Base-by-base conservation (phyloP, 1,284 basidiomycete genomes). In the Moesziomyces parantarcticus region DNA sequence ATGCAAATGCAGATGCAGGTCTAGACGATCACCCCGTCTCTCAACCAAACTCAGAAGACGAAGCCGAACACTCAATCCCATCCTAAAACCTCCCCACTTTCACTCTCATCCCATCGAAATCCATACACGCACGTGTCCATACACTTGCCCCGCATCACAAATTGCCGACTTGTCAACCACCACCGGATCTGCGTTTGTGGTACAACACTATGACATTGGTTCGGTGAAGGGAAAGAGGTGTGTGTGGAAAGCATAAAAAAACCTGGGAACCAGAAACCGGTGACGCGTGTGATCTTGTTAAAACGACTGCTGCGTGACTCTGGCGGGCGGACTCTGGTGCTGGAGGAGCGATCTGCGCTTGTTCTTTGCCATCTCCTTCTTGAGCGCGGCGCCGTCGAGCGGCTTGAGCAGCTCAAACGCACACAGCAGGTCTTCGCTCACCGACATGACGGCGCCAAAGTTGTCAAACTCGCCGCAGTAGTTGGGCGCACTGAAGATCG, bases 381-480 rank as follows among this genome's bases (percentile, higher is more conserved):
- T 93, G 75, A 98, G 85, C 47, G 95, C 95, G 18, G 94, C 91
- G 4, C 93, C 94, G 80, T 98, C 96, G 75, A 99, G 87, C 7
- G 96, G 96, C 84, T 98, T 79, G 32, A 99, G 89, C 58, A 99
- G 87, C 85, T 99, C 96, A 80, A 99, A 99, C 14, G 97, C 96
- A 81, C 97, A 99, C 40, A 99, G 86, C 58, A 99, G 86, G 84
- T 99, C 97, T 85, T 98, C 96, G 16, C 94, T 97, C 9, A 99
- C 96, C 79, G 92, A 93, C 86, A 88, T 87, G 60, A 87, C 86
- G 20, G 69, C 76, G 11, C 94, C 97, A 81, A 98, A 99, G 84
- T 99, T 99, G 86, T 99, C 93, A 79, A 96, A 96, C 86, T 96
- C 96, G 85, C 93, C 94, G 83, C 94, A 97, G 81, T 97, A 97